phyloP scores from a whole-genome alignment of 2,329 filamentous ascomycete genomes.

The Colletotrichum incanum region DNA sequence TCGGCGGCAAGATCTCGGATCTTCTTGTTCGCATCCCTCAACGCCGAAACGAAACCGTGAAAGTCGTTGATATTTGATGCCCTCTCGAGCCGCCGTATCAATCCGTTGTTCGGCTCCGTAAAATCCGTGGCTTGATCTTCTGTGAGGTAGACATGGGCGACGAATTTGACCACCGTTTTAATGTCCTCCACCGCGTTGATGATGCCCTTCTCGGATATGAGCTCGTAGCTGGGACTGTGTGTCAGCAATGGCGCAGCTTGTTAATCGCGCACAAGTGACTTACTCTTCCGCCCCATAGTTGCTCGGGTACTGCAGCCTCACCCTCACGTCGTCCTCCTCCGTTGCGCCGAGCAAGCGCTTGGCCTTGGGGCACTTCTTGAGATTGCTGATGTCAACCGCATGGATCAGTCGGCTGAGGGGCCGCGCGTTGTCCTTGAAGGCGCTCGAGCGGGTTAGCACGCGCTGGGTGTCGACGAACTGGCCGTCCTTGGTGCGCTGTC shows the following conservation, averaged over 20 bases:
- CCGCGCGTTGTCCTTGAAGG: conserved; percentile 51
- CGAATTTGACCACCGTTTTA: conserved; percentile 76
- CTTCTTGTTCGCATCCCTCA: conserved; percentile 83
- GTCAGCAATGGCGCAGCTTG: conserved; percentile 46
- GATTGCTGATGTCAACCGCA: conserved; percentile 61
- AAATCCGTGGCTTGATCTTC: conserved; percentile 78
- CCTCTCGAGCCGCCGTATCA: conserved; percentile 83
- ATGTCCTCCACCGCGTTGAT: conserved; percentile 85
- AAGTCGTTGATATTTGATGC: conserved; percentile 77
- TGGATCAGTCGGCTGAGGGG: conserved; percentile 66
- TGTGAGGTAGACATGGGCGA: conserved; percentile 84
- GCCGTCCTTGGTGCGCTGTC: conserved; percentile 61
- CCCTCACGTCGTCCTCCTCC: conserved; percentile 66
- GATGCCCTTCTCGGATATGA: conserved; percentile 84
- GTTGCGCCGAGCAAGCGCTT: conserved; percentile 37
- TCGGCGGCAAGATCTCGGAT: conserved; percentile 77
- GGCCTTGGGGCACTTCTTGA: conserved; percentile 38
- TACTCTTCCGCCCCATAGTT: conserved; percentile 78
- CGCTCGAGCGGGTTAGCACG: conserved; percentile 61
- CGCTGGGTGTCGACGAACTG: conserved; percentile 63
- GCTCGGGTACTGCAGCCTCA: conserved; percentile 90
- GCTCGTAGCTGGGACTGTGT: conserved; percentile 70
- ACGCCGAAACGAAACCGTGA: conserved; percentile 78
- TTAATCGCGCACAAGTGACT: conserved; percentile 44
- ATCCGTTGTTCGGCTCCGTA: conserved; percentile 79